phyloP scores from a whole-genome alignment of 345 rosid genomes.

The Eutrema yunnanense region DNA sequence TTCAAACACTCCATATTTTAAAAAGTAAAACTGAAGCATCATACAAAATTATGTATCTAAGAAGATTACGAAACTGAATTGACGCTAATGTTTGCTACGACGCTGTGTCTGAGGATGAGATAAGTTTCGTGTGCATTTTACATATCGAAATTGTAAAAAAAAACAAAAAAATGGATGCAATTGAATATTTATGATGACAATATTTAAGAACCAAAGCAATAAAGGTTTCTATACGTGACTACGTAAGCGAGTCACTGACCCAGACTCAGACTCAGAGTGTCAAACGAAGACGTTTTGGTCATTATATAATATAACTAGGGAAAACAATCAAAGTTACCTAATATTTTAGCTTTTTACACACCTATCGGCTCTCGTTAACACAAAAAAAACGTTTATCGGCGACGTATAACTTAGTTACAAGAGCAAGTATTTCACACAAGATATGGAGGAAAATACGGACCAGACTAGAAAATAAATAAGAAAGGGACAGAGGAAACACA shows the following conservation, averaged over 20 bases:
- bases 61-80: not conserved
- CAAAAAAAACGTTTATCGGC: not conserved
- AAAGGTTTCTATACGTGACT: no score
- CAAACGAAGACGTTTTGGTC: no score
- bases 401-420: not conserved
- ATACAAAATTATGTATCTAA: not conserved
- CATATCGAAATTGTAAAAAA: not conserved
- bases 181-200: not conserved
- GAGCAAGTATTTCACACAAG: not conserved
- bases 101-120: not conserved
- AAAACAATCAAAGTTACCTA: no score
- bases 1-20: no score
- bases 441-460: not conserved
- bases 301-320: no score
- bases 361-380: no score
- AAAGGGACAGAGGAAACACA: not conserved
- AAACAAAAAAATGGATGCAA: not conserved
- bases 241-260: no score
- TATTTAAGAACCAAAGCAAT: not conserved
- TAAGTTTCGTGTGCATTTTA: not conserved
- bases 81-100: not conserved
- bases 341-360: no score
- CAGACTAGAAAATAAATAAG: not conserved
- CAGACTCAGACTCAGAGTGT: no score
- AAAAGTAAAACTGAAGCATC: not conserved